Evolutionary conservation across 1,284 basidiomycete species (phyloP).

Genomic region (Mycena citricolor): DNA sequence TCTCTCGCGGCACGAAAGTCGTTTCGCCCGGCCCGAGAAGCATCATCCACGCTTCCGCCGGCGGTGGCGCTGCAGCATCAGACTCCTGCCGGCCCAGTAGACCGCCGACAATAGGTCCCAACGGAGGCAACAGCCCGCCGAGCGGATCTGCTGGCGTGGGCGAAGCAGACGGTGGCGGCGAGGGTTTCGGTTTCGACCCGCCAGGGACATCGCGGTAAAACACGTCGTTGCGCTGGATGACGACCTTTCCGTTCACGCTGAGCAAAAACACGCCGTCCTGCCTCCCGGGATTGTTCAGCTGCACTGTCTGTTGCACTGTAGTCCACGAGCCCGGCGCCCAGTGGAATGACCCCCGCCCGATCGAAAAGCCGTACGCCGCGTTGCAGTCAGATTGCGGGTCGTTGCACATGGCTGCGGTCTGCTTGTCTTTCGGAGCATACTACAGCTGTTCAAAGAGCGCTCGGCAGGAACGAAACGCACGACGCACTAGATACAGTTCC

Average conservation of each 20-base stretch:
- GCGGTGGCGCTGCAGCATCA: not conserved
- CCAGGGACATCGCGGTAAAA: slow-evolving; percentile 52
- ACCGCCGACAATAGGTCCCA: slow-evolving; percentile 23
- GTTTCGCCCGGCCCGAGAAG: not conserved
- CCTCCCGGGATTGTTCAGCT: slow-evolving; percentile 67
- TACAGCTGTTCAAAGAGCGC: slow-evolving; percentile 28
- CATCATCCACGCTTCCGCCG: not conserved
- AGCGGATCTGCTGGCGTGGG: not conserved
- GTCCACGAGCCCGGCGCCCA: slow-evolving; percentile 71
- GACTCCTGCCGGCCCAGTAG: slow-evolving; percentile 2
- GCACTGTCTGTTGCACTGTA: slow-evolving; percentile 58
- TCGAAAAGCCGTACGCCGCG: slow-evolving; percentile 62
- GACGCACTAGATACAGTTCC: slow-evolving; percentile 70
- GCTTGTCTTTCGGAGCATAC: slow-evolving; percentile 66
- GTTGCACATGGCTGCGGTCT: slow-evolving; percentile 55
- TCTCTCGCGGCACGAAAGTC: not conserved
- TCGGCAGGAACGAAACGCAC: slow-evolving; percentile 2
- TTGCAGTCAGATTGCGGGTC: slow-evolving; percentile 63
- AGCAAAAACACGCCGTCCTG: slow-evolving; percentile 51
- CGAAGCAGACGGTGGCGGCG: not conserved
- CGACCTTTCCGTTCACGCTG: slow-evolving; percentile 53
- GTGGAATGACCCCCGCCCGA: slow-evolving; percentile 73
- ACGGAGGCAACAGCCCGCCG: slow-evolving; percentile 1
- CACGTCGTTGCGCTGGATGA: slow-evolving; percentile 55
- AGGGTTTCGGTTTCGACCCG: slow-evolving; percentile 7